A percentile compares a stretch with the other conserved stretches of the same genome.
These are phyloP conservation scores for Ceratocystis colombiana DNA, from an alignment of 2,329 filamentous ascomycete species.

Conservation along the genomic window DNA sequence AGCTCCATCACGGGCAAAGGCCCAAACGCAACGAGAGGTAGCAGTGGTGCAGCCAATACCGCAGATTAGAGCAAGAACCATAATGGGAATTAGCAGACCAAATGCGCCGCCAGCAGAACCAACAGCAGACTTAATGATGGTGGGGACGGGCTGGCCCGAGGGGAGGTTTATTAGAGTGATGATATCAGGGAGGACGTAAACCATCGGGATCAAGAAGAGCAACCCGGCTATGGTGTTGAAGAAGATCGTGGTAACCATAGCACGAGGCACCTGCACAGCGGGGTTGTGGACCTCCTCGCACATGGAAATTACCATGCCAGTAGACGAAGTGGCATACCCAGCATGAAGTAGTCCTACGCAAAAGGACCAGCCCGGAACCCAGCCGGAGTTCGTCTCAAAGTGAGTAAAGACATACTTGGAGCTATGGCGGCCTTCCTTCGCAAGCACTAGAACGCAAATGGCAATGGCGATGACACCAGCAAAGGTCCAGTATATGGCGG, in stretches of 20 bases:
- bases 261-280: conserved; percentile 58
- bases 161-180: conserved; percentile 43
- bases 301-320: conserved; percentile 73
- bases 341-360: conserved; percentile 62
- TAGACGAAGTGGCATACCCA: conserved; percentile 64
- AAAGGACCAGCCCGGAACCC: conserved; percentile 62
- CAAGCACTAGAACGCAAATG: conserved; percentile 52
- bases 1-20: conserved; percentile 60
- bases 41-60: conserved; percentile 61
- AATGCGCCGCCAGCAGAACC: conserved; percentile 53
- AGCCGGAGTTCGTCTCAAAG: conserved; percentile 59
- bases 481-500: conserved; percentile 67
- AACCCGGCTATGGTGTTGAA: conserved; percentile 58
- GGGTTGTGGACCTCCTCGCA: conserved; percentile 61
- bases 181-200: conserved; percentile 59
- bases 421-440: conserved; percentile 55
- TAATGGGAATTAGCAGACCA: conserved; percentile 51
- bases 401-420: conserved; percentile 56
- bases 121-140: conserved; percentile 53
- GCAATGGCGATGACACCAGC: conserved; percentile 57
- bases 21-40: conserved; percentile 57
- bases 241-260: conserved; percentile 57
- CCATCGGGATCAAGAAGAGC: conserved; percentile 56
- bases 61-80: conserved; percentile 57
- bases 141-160: conserved; percentile 52